Evolutionary conservation across 257 asterid species (phyloP), one percentile per base, ranked within the genome.

Genomic region (Ballota nigra): DNA sequence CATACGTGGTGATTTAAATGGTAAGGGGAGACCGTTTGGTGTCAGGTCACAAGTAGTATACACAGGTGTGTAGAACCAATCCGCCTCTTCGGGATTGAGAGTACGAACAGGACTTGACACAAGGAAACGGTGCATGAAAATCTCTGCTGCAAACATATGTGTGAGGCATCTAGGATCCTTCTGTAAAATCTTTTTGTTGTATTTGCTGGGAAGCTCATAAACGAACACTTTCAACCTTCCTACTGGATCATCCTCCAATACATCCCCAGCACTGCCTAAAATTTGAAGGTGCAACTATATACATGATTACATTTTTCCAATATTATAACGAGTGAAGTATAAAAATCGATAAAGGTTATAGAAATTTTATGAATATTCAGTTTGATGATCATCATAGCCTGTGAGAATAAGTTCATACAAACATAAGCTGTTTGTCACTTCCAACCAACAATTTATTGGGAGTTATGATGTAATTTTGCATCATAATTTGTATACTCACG

Each of bases 91-190:
- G 0, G 98, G 98, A 76, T 92, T 90, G 52, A 92, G 89, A 13
- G 96, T 90, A 20, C 98, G 92, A 49, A 92, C 95, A 12, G 96
- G 78, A 59, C 95, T 90, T 31, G 96, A 80, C 62, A 90, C 52
- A 68, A 92, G 89, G 70, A 90, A 90, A 2, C 87, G 91, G 71
- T 92, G 98, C 97, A 92, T 90, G 67, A 67, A 90, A 64, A 92
- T 88, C 88, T 92, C 98, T 1, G 98, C 95, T 19, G 98, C 98
- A 84, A 92, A 92, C 98, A 92, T 90, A 81, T 92, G 98, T 76
- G 81, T 90, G 74, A 88, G 92, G 78, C 98, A 92, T 82, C 98
- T 83, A 0, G 89, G 88, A 71, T 92, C 97, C 79, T 88, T 89
- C 68, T 88, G 97, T 66, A 92, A 84, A 52, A 88, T 84, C 83